Percentiles rank a stretch among this genome's conserved stretches.
Evolutionary conservation across 331 rosid species (phyloP).

Genomic region (Malus hybrid): DNA sequence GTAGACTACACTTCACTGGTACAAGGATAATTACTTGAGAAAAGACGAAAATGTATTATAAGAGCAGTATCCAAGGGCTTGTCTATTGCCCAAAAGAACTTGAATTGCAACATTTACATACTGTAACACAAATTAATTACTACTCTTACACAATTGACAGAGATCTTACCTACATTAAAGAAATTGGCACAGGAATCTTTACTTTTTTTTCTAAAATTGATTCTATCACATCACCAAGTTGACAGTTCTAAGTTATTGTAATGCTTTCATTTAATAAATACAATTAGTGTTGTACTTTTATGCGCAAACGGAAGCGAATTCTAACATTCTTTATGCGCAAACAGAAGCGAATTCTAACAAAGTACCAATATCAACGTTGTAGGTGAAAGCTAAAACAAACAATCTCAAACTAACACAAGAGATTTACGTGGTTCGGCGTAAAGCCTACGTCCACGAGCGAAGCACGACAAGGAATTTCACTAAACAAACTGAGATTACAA

Average conservation of each 20-base stretch:
- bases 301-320: too few species aligned
- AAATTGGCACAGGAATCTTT: not conserved
- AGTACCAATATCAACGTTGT: too few species aligned
- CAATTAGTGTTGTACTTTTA: too few species aligned
- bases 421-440: too few species aligned
- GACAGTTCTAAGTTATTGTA: not conserved
- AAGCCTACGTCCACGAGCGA: too few species aligned
- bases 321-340: too few species aligned
- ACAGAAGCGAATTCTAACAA: too few species aligned
- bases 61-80: not conserved
- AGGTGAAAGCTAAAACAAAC: too few species aligned
- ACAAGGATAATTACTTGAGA: not conserved
- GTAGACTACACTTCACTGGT: not conserved
- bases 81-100: not conserved
- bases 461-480: too few species aligned
- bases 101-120: not conserved
- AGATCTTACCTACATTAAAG: not conserved
- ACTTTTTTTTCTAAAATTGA: not conserved
- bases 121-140: not conserved
- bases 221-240: not conserved
- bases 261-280: not conserved
- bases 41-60: not conserved
- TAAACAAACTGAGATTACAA: too few species aligned
- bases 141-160: not conserved
- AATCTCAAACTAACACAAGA: too few species aligned